phyloP scores from a whole-genome alignment of 148 eudicot genomes.

The Polygonum maritimum region DNA sequence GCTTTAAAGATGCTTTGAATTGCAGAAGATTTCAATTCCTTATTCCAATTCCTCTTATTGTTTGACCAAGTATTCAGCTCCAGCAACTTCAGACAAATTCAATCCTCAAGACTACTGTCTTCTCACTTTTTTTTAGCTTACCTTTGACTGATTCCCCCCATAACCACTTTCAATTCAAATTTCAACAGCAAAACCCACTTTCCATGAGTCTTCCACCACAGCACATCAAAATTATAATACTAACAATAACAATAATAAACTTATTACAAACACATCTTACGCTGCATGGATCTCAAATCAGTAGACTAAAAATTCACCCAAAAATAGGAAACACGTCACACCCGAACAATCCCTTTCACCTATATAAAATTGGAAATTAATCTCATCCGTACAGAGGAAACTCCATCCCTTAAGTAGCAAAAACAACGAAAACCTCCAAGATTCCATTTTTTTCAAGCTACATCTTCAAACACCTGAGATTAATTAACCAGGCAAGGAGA shows the following conservation, averaged over 20 bases:
- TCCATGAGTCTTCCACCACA: constrained; percentile 2
- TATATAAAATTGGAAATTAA: not conserved
- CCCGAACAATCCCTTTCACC: not conserved
- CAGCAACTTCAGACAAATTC: constrained; percentile 8
- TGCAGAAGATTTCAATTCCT: not conserved
- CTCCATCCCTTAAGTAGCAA: not conserved
- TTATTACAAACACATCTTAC: not conserved
- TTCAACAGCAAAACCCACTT: not conserved
- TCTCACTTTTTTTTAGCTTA: not conserved
- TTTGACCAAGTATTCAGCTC: constrained; percentile 1
- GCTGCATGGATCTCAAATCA: constrained; percentile 8
- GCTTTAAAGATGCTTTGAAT: not conserved
- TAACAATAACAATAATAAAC: not conserved
- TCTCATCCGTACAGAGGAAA: not conserved
- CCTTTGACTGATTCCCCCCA: not conserved
- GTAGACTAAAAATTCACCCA: not conserved
- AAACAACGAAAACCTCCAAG: not conserved
- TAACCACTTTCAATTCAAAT: not conserved
- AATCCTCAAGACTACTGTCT: not conserved
- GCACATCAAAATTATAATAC: not conserved
- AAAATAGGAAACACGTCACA: not conserved
- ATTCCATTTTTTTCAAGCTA: not conserved
- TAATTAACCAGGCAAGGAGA: not conserved
- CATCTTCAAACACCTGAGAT: not conserved
- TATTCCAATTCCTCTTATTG: not conserved